Percentiles rank a stretch among this genome's conserved stretches.
phyloP scores from a whole-genome alignment of 768 basidiomycete genomes.

The Suillus placidus region DNA sequence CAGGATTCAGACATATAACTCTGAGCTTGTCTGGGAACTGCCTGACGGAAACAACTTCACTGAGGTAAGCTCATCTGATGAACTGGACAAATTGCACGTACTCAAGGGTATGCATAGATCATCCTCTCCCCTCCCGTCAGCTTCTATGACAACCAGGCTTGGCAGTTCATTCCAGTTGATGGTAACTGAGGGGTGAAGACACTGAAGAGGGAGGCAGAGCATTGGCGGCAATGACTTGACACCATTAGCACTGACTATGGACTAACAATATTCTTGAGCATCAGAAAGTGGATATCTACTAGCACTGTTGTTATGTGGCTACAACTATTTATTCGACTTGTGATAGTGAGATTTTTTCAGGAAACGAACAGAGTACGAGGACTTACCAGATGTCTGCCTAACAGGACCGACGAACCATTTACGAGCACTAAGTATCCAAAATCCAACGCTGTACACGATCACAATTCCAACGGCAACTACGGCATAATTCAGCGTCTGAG shows the following conservation, averaged over 20 bases:
- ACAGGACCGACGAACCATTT: conserved; percentile 76
- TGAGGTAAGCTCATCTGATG: not conserved
- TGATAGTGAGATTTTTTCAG: not conserved
- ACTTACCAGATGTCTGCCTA: conserved; percentile 61
- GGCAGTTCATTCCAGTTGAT: conserved; percentile 1
- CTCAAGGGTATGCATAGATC: not conserved
- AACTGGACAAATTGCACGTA: not conserved
- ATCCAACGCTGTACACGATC: conserved; percentile 60
- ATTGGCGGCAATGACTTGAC: not conserved
- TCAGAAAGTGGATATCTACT: not conserved
- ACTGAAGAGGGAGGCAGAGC: not conserved
- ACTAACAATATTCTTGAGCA: not conserved
- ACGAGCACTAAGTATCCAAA: conserved; percentile 71
- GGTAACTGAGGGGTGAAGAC: not conserved
- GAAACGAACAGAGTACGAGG: not conserved
- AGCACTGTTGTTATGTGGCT: not conserved
- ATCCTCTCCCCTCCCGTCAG: conserved; percentile 1
- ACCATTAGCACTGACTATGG: not conserved
- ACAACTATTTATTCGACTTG: not conserved
- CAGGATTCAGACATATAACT: not conserved
- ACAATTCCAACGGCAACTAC: conserved; percentile 80
- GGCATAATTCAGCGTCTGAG: conserved; percentile 75
- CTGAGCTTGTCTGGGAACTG: not conserved
- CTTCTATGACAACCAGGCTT: conserved; percentile 1
- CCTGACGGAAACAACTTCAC: not conserved